Base-by-base conservation (phyloP, 2,329 filamentous ascomycete genomes). In the Huntiella savannae region DNA sequence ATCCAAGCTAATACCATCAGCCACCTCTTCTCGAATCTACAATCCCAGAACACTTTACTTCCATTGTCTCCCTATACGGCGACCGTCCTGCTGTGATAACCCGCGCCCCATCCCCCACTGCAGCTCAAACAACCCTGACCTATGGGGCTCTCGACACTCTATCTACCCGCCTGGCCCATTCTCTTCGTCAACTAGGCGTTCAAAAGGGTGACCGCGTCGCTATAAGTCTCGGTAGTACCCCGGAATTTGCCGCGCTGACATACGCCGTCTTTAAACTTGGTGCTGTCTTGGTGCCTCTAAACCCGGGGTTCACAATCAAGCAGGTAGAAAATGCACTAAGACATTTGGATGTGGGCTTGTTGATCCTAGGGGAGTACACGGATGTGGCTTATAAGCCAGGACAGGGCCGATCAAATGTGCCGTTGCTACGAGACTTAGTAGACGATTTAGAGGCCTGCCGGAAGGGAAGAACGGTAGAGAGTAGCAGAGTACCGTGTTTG, bases 261-360 rank as follows among this genome's bases (percentile, higher is more conserved):
- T 96, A 96, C 62, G 87, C 87, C 1, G 61, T 91, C 46, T 94
- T 88, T 67, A 96, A 96, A 62, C 71, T 96, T 7, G 91, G 91
- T n/a, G 88, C 84, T 17, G 75, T 96, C 43, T 67, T 96, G 51
- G 87, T 93, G n/a, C 91, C 88, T 0, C 64, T 96, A 17, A 96
- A 98, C 59, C 88, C 87, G 15, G 79, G 76, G 1, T 96, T 96
- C 67, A 93, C 85, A 54, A 69, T 75, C 3, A 60, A 66, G 4
- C 91, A 96, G 64, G 76, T 96, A 6, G 67, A 75, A 4, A 73
- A 84, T 2, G 88, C 87, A 0, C 66, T 96, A 22, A 70, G 70
- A 6, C 87, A 93, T 55, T 71, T 98, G 1, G 69, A 67, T 5
- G 77, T 77, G 10, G 70, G 75, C 42, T 72, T 91, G 53, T 69